Percentiles rank a stretch among this genome's conserved stretches.
phyloP scores from a whole-genome alignment of 345 rosid genomes.

The Linum usitatissimum region DNA sequence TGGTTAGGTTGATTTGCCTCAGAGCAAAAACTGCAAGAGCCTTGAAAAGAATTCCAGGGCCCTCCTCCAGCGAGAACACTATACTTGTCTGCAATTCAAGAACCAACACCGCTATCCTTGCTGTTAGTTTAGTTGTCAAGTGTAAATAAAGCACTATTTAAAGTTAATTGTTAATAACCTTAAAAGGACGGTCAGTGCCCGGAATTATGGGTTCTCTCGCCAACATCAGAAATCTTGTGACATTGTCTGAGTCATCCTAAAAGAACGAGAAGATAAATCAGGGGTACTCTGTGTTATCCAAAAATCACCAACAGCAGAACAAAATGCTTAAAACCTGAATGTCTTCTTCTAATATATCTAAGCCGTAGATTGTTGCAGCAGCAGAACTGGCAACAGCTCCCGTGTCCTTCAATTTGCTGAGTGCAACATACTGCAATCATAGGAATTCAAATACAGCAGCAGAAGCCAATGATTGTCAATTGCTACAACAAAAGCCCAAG shows the following conservation, averaged over 20 bases:
- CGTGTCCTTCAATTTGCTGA: conserved; percentile 44
- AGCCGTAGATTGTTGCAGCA: conserved; percentile 74
- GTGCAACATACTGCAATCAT: conserved; percentile 52
- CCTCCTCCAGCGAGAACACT: conserved; percentile 93
- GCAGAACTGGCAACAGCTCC: conserved; percentile 91
- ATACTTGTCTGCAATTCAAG: conserved; percentile 62
- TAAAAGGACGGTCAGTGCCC: conserved; percentile 68
- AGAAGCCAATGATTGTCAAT: conserved; percentile 1
- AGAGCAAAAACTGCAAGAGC: conserved; percentile 97
- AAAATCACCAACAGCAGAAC: background rate
- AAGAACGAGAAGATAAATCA: conserved; percentile 5
- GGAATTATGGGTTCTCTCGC: conserved; percentile 99
- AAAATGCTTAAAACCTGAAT: conserved; percentile 53
- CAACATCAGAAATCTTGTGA: conserved; percentile 88
- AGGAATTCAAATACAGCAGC: conserved; percentile 10
- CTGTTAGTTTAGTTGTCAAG: background rate
- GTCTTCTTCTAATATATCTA: conserved; percentile 81
- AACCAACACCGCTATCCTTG: conserved; percentile 3
- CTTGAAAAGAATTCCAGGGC: conserved; percentile 95
- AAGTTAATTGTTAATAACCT: conserved; percentile 36
- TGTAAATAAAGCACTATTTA: background rate
- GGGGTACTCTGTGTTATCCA: background rate
- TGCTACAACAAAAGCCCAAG: conserved; percentile 1
- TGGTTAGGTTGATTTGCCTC: conserved; percentile 78
- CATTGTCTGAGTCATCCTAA: conserved; percentile 81